Evolutionary conservation across 768 basidiomycete genomes (phyloP), one percentile per base, ranked within the genome.

Genomic region (Trametes sanguinea): DNA sequence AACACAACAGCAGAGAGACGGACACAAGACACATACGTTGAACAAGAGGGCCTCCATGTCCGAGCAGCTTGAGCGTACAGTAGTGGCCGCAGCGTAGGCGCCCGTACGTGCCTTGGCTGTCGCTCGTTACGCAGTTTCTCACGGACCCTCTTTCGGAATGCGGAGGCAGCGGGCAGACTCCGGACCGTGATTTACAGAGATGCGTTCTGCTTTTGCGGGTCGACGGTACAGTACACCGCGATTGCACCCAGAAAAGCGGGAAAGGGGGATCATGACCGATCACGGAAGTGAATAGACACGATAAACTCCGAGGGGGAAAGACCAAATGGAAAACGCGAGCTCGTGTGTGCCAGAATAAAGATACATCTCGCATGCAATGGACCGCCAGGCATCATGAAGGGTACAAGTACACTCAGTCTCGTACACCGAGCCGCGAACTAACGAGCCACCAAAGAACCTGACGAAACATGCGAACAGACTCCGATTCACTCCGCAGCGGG

Each of bases 1-100:
- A 76, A 68, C 71, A 69, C 64, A 66, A 66, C 51, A 51, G 60
- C 47, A 60, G 10, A 3, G 16, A 46, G 50, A 22, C 35, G 17
- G 58, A 48, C 16, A 30, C 4, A 4, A 43, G 61, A 56, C 81
- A 56, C 81, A 66, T 77, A 94, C 93, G 77, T 95, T 95, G 81
- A 92, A 95, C 74, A 94, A 84, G 60, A 95, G 78, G 58, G 89
- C 92, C 79, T 95, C 92, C 93, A 94, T 94, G 66, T 37, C 48
- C 54, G 62, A 60, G 53, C 50, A 64, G 62, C 39, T 39, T 42
- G 50, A 33, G 30, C 33, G 30, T 4, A 16, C 22, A 11, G 35
- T 48, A 44, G 40, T 43, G 39, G 37, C n/a, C 2, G 27, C n/a
- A 60, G 42, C 7, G 13, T 43, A 43, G 43, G 44, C 57, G 57